phyloP scores from a whole-genome alignment of 148 eudicot genomes.

The Beta vulgaris region DNA sequence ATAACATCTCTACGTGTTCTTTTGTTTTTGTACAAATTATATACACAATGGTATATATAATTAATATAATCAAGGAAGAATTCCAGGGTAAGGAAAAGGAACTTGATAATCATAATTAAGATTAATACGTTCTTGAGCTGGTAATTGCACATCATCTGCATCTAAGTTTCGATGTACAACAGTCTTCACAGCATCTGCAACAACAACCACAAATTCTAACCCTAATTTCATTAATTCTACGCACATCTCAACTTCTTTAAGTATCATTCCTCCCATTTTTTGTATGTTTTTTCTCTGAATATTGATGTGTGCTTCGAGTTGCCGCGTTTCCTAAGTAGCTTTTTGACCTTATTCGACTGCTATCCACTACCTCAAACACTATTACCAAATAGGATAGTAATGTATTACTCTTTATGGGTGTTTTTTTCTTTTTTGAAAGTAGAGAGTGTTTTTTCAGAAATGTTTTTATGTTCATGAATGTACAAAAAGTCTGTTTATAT shows the following conservation, averaged over 20 bases:
- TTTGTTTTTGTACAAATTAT: neutral
- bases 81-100: constrained; percentile 29
- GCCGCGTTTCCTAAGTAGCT: constrained; percentile 16
- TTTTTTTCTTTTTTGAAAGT: neutral
- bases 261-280: constrained; percentile 15
- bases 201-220: constrained; percentile 31
- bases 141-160: neutral
- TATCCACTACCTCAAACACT: too few relatives aligned
- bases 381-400: too few relatives aligned
- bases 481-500: neutral
- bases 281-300: neutral
- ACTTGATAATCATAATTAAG: constrained; percentile 24
- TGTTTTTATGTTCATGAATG: neutral
- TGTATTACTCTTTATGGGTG: too few relatives aligned
- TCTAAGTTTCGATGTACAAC: constrained; percentile 24
- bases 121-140: neutral
- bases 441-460: neutral
- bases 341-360: too few relatives aligned
- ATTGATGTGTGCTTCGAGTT: neutral
- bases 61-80: constrained; percentile 19
- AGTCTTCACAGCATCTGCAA: constrained; percentile 30
- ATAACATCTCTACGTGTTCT: neutral
- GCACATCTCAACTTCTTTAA: constrained; percentile 36
- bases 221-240: constrained; percentile 32
- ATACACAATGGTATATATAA: neutral